Percentiles rank a stretch among this genome's conserved stretches.
Conservation (phyloP, 2,329 filamentous ascomycete species). For the Grosmannia penicillata region DNA sequence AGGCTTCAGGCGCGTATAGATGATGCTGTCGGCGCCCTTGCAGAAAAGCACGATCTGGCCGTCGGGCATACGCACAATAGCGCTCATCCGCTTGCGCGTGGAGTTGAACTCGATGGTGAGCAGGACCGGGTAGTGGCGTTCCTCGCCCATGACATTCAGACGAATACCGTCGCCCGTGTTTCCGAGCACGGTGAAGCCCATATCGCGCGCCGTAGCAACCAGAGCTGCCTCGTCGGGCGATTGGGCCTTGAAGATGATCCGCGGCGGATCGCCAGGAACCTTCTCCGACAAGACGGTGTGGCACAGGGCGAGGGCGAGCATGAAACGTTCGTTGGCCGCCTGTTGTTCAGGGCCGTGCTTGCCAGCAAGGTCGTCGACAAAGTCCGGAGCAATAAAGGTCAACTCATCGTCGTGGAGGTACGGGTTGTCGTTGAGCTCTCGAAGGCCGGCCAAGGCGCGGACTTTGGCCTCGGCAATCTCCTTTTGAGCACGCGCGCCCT, state of each 20-base stretch:
- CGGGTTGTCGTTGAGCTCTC: conserved; percentile 72
- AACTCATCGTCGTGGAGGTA: conserved; percentile 81
- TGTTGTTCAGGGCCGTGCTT: conserved; percentile 64
- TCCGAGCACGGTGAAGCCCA: conserved; percentile 85
- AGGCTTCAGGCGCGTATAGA: conserved; percentile 76
- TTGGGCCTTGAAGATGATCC: conserved; percentile 90
- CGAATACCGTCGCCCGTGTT: conserved; percentile 66
- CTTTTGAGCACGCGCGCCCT: conserved; percentile 53
- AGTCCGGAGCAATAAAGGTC: conserved; percentile 86
- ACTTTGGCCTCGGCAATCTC: conserved; percentile 69
- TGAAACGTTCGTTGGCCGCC: conserved; percentile 71
- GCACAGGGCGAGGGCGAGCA: conserved; percentile 89
- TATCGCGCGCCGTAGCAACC: conserved; percentile 85
- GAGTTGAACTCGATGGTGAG: conserved; percentile 98
- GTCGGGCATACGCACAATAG: conserved; percentile 89
- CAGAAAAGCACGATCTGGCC: conserved; percentile 82
- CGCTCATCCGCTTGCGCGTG: conserved; percentile 91
- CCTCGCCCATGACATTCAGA: conserved; percentile 74
- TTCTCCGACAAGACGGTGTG: conserved; percentile 92
- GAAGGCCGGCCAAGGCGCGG: conserved; percentile 56
- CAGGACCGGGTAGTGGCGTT: conserved; percentile 71
- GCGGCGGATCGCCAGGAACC: conserved; percentile 76
- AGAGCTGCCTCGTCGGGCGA: conserved; percentile 93
- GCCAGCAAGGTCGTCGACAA: conserved; percentile 68
- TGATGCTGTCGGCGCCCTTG: conserved; percentile 94